Conservation (phyloP, 192 early-diverging fungal genomes). For the Allomyces macrogynus region DNA sequence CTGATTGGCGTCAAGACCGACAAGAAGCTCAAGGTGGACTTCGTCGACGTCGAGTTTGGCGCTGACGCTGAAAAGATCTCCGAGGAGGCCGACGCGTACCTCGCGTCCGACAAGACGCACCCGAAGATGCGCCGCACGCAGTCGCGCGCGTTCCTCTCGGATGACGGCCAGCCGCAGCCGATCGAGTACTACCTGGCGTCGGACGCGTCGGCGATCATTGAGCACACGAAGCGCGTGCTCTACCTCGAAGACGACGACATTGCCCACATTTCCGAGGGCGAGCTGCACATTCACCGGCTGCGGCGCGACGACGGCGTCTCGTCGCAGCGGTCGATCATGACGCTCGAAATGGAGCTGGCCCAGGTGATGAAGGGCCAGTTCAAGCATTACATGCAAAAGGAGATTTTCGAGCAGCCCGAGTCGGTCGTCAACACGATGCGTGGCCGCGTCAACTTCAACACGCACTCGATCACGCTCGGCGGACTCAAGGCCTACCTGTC, state of each 20-base stretch:
- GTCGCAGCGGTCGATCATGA: conserved; percentile 86
- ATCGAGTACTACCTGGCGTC: conserved; percentile 98
- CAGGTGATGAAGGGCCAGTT: conserved; percentile 98
- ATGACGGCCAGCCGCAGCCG: conserved; percentile 82
- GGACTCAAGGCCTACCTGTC: conserved; percentile 79
- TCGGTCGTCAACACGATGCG: conserved; percentile 99
- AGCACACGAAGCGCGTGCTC: conserved; percentile 95
- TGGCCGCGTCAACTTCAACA: conserved; percentile 95
- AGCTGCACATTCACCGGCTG: conserved; percentile 96
- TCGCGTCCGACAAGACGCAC: conserved; percentile 15
- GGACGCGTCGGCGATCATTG: conserved; percentile 90
- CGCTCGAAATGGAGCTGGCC: conserved; percentile 92
- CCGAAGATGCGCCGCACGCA: conserved; percentile 58
- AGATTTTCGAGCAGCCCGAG: conserved; percentile 98
- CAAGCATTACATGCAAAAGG: conserved; percentile 98
- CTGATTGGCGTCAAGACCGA: conserved; percentile 92
- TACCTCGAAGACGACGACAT: conserved; percentile 98
- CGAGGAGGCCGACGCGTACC: conserved; percentile 28
- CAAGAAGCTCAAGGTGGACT: conserved; percentile 95
- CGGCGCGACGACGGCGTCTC: conserved; percentile 85
- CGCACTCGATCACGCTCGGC: conserved; percentile 72
- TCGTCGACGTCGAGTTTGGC: conserved; percentile 88
- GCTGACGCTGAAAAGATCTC: background rate
- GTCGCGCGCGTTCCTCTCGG: conserved; percentile 82
- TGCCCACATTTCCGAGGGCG: conserved; percentile 77